A percentile compares a stretch with the other conserved stretches of the same genome.
Conservation (phyloP, 805 yeast species). For the Starmerella kuoi region DNA sequence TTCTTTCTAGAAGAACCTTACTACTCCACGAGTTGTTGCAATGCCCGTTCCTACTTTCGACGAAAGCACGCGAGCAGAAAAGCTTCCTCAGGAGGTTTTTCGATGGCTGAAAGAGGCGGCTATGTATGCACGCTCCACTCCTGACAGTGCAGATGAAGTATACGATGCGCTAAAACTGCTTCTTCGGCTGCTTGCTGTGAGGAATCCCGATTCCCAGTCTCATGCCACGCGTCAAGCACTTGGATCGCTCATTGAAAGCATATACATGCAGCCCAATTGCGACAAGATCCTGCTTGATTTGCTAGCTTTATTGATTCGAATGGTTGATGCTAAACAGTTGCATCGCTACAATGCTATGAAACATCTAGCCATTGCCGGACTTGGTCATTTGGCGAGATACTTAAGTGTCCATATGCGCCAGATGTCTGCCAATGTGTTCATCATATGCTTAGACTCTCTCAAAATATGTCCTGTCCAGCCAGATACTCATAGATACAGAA, state of each 20-base stretch:
- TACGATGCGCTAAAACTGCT: slow-evolving; percentile 15
- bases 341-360: slow-evolving; percentile 20
- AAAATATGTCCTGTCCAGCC: slow-evolving; percentile 12
- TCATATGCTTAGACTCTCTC: slow-evolving; percentile 17
- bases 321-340: slow-evolving; percentile 17
- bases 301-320: slow-evolving; percentile 16
- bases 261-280: slow-evolving; percentile 11
- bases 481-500: slow-evolving; percentile 13
- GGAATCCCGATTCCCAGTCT: slow-evolving; percentile 20
- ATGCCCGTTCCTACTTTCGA: slow-evolving; percentile 15
- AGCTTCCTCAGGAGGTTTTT: slow-evolving; percentile 13
- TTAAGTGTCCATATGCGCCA: slow-evolving; percentile 16
- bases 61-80: slow-evolving; percentile 16
- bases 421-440: slow-evolving; percentile 18
- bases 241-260: slow-evolving; percentile 17
- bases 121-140: slow-evolving; percentile 10
- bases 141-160: slow-evolving; percentile 10
- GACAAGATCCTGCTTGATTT: slow-evolving; percentile 15
- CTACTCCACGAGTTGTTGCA: too few relatives aligned
- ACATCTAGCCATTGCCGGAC: slow-evolving; percentile 19
- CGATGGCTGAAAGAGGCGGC: slow-evolving; percentile 19
- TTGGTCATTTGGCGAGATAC: slow-evolving; percentile 15
- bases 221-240: slow-evolving; percentile 20
- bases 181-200: slow-evolving; percentile 18
- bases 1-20: too few relatives aligned